These are phyloP conservation scores for Spizellomyces sp. DNA, from an alignment of 192 early-diverging fungal genomes.

Conservation along the genomic window DNA sequence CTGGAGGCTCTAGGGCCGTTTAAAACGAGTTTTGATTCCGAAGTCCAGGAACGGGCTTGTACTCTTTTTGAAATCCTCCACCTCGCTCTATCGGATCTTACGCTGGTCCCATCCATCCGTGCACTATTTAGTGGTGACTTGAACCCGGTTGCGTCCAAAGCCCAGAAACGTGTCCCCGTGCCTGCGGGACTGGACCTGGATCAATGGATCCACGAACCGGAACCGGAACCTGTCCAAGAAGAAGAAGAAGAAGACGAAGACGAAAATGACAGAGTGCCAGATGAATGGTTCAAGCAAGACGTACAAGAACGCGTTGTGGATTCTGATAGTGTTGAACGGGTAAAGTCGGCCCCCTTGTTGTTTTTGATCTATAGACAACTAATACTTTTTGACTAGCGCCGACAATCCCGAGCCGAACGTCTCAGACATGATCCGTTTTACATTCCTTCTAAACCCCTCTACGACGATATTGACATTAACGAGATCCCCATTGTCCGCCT, in stretches of 20 bases:
- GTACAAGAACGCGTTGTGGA: neutral
- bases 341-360: too few species aligned
- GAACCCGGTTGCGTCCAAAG: constrained; percentile 87
- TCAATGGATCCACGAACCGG: constrained; percentile 73
- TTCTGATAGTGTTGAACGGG: too few species aligned
- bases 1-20: constrained; percentile 28
- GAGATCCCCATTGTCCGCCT: constrained; percentile 81
- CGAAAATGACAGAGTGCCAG: constrained; percentile 19
- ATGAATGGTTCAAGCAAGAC: constrained; percentile 8
- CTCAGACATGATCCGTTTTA: constrained; percentile 69
- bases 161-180: constrained; percentile 86
- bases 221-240: constrained; percentile 50
- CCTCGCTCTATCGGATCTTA: neutral
- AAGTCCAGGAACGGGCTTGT: constrained; percentile 71
- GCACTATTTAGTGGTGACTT: constrained; percentile 74
- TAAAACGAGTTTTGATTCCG: constrained; percentile 56
- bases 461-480: constrained; percentile 73
- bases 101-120: neutral
- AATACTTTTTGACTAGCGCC: constrained; percentile 7
- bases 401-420: constrained; percentile 40
- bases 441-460: constrained; percentile 51
- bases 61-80: neutral
- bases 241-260: constrained; percentile 35
- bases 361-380: neutral
- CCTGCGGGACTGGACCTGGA: constrained; percentile 87